Conservation (phyloP, 2,329 filamentous ascomycete genomes). For the Xylaria sp. region DNA sequence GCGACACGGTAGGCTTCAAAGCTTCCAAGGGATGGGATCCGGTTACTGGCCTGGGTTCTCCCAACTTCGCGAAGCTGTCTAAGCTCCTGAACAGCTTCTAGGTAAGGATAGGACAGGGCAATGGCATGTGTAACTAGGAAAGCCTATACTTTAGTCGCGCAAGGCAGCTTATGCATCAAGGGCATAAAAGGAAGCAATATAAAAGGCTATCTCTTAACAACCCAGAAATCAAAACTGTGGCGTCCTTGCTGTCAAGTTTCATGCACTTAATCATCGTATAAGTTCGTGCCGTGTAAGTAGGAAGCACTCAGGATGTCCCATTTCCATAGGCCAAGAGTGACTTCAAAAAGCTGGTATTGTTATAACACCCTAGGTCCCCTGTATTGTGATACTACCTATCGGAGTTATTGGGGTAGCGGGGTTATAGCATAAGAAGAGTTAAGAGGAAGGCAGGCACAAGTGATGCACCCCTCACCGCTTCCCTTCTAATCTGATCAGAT, state of each 20-base stretch:
- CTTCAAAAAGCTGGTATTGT: too few relatives aligned
- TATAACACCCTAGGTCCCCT: too few relatives aligned
- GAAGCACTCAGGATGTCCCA: too few relatives aligned
- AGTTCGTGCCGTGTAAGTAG: too few relatives aligned
- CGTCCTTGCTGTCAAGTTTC: too few relatives aligned
- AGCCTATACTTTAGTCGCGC: too few relatives aligned
- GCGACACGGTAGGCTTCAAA: constrained; percentile 56
- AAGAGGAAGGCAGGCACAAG: not conserved
- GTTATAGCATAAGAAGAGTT: not conserved
- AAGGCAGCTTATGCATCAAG: not conserved
- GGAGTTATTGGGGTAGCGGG: not conserved
- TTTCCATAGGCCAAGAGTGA: too few relatives aligned
- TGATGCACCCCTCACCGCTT: not conserved
- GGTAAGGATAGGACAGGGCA: not conserved
- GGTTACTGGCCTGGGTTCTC: constrained; percentile 52
- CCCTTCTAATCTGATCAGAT: not conserved
- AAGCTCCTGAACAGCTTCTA: constrained; percentile 35
- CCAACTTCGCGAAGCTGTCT: constrained; percentile 38
- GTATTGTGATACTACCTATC: not conserved
- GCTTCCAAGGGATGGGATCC: constrained; percentile 57
- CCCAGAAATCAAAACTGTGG: not conserved
- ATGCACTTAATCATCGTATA: too few relatives aligned
- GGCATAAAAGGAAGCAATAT: not conserved
- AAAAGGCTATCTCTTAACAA: not conserved
- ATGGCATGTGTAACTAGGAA: not conserved